These are phyloP conservation scores for Carpinus fangiana DNA, from an alignment of 306 rosid species.

Conservation along the genomic window DNA sequence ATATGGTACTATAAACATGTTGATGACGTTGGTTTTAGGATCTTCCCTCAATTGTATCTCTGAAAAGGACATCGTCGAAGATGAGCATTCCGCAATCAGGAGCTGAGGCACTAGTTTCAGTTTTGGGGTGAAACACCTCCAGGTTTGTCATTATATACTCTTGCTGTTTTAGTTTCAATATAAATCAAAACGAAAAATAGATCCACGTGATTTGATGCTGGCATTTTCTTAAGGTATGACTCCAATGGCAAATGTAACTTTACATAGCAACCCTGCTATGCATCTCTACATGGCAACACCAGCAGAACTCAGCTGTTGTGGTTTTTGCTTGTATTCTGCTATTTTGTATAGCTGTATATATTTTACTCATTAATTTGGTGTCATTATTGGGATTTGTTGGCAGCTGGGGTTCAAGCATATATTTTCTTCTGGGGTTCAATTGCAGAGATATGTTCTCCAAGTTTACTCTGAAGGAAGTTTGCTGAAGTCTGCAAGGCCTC, in stretches of 20 bases:
- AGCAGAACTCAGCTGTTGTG: no score
- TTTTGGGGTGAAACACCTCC: neutral
- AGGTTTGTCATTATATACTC: no score
- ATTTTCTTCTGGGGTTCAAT: no score
- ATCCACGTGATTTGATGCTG: neutral
- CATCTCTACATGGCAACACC: no score
- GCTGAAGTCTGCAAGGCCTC: neutral
- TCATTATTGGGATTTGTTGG: no score
- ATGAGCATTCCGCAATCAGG: neutral
- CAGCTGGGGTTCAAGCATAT: no score
- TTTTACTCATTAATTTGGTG: no score
- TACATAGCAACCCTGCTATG: neutral
- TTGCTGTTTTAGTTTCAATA: no score
- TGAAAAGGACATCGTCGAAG: neutral
- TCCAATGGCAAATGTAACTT: neutral
- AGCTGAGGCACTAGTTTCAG: neutral
- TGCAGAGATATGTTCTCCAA: conserved; percentile 26
- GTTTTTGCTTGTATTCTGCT: no score
- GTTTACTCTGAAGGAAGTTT: conserved; percentile 1
- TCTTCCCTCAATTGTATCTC: conserved; percentile 28
- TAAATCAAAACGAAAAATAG: neutral
- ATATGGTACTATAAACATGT: conserved; percentile 7
- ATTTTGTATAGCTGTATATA: no score
- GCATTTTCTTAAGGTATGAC: no score
- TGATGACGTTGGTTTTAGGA: conserved; percentile 15